Evolutionary conservation across 768 basidiomycete genomes (phyloP), one percentile per base, ranked within the genome.

Genomic region (Lactifluus hygrophoroides): DNA sequence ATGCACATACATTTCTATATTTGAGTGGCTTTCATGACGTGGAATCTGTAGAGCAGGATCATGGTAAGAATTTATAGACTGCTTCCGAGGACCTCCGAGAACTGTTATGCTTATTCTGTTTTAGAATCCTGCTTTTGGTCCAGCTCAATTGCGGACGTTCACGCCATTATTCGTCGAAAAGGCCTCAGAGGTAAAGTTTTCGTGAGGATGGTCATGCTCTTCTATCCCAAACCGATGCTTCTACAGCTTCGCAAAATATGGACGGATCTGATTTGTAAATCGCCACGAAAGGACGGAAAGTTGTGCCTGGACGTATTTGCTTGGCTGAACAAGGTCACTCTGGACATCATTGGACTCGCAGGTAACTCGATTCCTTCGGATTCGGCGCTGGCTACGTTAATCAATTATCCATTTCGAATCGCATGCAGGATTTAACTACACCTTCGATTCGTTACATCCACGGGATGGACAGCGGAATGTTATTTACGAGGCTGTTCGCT

Each of bases 351-450:
- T 55, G 67, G 67, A 19, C 58, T 65, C 1, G 60, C 67, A 5
- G 67, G 67, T 66, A 32, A 23, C 34, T 32, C 11, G 2, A 21
- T 14, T 23, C 35, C n/a, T 17, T 17, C 32, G 35, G 28, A 48
- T 3, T 5, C 45, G 2, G 14, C 3, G 13, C 13, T 19, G 16
- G n/a, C 19, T 25, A 5, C 44, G 16, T 32, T 44, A 19, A 44
- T 52, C 28, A n/a, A n/a, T n/a, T n/a, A 27, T 27, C 30, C 28
- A 23, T 42, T 63, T 7, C 23, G 38, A 16, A 17, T 25, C 34
- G 17, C 19, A 25, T 9, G 5, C 38, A 77, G 75, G 76, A 17
- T 76, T 76, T 57, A 68, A 74, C 58, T 73, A 73, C 55, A 8
- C 68, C 4, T 75, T 77, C 51, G 55, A 71, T 11, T 60, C 73